Evolutionary conservation across 2,329 filamentous ascomycete genomes (phyloP), one percentile per base, ranked within the genome.

Genomic region (Verruconis gallopava): DNA sequence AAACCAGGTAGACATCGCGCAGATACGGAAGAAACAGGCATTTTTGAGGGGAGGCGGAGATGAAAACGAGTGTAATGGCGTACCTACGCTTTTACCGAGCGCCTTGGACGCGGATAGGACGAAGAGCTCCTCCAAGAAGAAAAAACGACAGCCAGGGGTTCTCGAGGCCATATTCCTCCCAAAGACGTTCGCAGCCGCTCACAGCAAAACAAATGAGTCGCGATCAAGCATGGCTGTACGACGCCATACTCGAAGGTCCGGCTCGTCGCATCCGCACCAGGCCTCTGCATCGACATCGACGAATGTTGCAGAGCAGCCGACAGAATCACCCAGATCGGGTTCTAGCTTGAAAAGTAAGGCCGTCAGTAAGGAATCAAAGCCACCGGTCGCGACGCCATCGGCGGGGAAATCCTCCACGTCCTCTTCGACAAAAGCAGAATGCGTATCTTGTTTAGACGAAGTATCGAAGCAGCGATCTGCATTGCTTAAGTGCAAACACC

Each of bases 401-500:
- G 22, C 21, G 13, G 18, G 42, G 19, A 38, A 42, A 14, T 38
- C 45, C 21, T 17, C 44, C 21, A 19, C 46, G 20, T 21, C 22
- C 19, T 19, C 40, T 21, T 38, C 33, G 12, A 11, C 5, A 50
- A 85, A 79, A 45, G 70, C 80, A 35, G 72, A 81, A 52, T 93
- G 85, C 52, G 64, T 85, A 37, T 75, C 73, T 18, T 93, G 85
- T 55, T 64, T 79, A 54, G 79, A 83, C 48, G 77, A 84, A 47
- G 63, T 81, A 2, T 74, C 77, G 1, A 54, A 70, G 6, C 67
- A 67, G 45, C 77, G 75, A 57, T 73, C 79, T 22, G 77, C 77
- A 28, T 82, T 79, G 56, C 72, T 93, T 3, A 20, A 47, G 14
- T 93, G 86, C 56, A 77, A 77, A 2, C 85, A 93, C 59, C 74